These are phyloP conservation scores for Brassica incana DNA, from an alignment of 345 rosid genomes.

Conservation along the genomic window DNA sequence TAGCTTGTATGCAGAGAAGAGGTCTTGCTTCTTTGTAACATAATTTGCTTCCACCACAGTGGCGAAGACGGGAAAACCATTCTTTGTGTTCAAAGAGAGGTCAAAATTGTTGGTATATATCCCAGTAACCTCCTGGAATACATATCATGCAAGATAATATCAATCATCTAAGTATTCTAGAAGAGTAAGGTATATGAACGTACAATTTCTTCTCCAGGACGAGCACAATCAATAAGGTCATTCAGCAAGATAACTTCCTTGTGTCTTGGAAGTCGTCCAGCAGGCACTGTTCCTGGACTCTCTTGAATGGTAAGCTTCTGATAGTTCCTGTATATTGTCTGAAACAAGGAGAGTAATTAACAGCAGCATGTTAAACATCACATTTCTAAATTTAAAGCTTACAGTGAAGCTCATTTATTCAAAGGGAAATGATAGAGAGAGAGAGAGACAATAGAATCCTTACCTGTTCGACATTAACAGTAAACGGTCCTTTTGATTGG, in stretches of 20 bases:
- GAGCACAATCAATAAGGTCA: slow-evolving; percentile 96
- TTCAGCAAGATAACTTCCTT: slow-evolving; percentile 93
- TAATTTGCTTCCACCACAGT: slow-evolving; percentile 95
- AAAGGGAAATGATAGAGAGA: slow-evolving; percentile 13
- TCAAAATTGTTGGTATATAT: slow-evolving; percentile 93
- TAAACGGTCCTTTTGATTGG: slow-evolving; percentile 97
- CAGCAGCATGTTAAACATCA: not conserved
- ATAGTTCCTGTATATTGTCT: slow-evolving; percentile 96
- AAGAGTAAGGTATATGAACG: not conserved
- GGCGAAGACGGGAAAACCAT: slow-evolving; percentile 96
- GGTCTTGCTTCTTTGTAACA: slow-evolving; percentile 92
- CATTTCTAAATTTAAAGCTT: not conserved
- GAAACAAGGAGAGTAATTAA: slow-evolving; percentile 34
- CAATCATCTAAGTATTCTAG: not conserved
- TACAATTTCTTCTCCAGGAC: slow-evolving; percentile 98
- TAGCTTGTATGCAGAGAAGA: slow-evolving; percentile 93
- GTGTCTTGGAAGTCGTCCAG: slow-evolving; percentile 98
- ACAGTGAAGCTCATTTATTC: not conserved
- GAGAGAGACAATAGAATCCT: not conserved
- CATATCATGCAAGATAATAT: not conserved
- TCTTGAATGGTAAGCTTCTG: slow-evolving; percentile 98
- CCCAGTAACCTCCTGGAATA: slow-evolving; percentile 89
- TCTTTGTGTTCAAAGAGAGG: slow-evolving; percentile 90
- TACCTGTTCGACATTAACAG: slow-evolving; percentile 95
- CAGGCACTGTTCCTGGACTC: slow-evolving; percentile 99